Conservation (phyloP, 1,284 basidiomycete species). For the Sphagnurus paluster region DNA sequence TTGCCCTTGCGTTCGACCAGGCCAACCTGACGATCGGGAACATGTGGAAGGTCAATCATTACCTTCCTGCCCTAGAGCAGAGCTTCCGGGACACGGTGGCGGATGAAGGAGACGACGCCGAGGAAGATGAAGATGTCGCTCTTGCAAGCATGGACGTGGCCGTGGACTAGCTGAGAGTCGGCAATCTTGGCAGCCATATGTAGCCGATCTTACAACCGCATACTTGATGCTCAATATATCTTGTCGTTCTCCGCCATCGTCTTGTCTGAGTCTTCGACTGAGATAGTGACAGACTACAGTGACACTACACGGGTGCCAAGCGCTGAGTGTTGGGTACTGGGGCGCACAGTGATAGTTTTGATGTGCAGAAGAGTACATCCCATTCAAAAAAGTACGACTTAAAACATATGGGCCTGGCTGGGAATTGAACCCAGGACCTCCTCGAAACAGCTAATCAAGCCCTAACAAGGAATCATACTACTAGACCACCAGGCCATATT, state of each 20-base stretch:
- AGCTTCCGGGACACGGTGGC: constrained; percentile 60
- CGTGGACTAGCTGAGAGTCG: constrained; percentile 9
- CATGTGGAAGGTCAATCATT: constrained; percentile 81
- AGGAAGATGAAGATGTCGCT: constrained; percentile 20
- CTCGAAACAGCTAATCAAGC: background rate
- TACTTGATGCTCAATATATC: background rate
- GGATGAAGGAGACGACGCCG: constrained; percentile 48
- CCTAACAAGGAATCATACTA: constrained; percentile 4
- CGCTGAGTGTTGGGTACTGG: no score
- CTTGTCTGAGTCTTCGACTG: no score
- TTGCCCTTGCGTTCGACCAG: constrained; percentile 84
- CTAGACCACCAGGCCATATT: background rate
- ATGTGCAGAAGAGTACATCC: no score
- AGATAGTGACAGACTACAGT: no score
- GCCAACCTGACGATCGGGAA: constrained; percentile 71
- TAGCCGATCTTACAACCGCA: no score
- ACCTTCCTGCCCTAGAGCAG: constrained; percentile 70
- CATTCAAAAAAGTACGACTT: no score
- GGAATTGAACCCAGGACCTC: constrained; percentile 5
- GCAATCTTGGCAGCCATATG: no score
- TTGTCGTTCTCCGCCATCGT: no score
- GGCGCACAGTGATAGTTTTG: background rate
- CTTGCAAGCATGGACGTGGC: constrained; percentile 12
- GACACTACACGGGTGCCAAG: no score
- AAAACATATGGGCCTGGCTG: background rate